Evolutionary conservation across 345 rosid species (phyloP), one percentile per base, ranked within the genome.

Genomic region (Hypericum perforatum): DNA sequence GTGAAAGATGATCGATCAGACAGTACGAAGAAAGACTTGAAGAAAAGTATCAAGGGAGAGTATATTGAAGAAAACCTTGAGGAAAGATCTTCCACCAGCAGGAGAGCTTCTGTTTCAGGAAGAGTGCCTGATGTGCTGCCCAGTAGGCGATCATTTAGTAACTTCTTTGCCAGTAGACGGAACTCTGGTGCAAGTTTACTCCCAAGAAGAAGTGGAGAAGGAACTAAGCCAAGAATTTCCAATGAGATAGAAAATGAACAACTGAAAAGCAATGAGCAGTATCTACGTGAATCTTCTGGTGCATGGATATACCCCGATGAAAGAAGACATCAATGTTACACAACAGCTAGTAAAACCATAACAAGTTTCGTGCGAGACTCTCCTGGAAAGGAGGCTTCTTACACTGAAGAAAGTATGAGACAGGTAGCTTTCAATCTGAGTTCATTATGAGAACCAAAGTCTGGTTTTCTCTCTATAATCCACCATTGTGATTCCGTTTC

Each of bases 241-340:
- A 61, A 56, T 14, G 57, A 66, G 43, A 50, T 55, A 12, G 61
- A 52, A 10, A 58, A 53, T 60, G 59, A 51, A 64, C 72, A 66
- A 45, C 41, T 43, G 54, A 61, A 66, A 49, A 49, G 66, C 52
- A 51, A 63, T 43, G 50, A 59, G n/a, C 50, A 32, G 29, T 52
- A 57, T 64, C 49, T 61, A 22, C 54, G 47, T 37, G 71, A 68
- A 53, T 48, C 49, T 52, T 61, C 78, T 11, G 76, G 78, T 32
- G 75, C 69, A 47, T 84, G 98, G 98, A 76, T 84, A 64, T 91
- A 79, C 54, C 85, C 89, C 0, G 79, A 70, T 50, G 84, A 74
- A 61, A 66, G 71, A 41, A 75, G 65, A 49, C 49, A 55, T 59
- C 45, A 65, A 41, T 78, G 82, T 52, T 49, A 70, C 41, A 75